Conservation (phyloP, 1,139 yeast species). For the Yamadazyma taylorii region DNA sequence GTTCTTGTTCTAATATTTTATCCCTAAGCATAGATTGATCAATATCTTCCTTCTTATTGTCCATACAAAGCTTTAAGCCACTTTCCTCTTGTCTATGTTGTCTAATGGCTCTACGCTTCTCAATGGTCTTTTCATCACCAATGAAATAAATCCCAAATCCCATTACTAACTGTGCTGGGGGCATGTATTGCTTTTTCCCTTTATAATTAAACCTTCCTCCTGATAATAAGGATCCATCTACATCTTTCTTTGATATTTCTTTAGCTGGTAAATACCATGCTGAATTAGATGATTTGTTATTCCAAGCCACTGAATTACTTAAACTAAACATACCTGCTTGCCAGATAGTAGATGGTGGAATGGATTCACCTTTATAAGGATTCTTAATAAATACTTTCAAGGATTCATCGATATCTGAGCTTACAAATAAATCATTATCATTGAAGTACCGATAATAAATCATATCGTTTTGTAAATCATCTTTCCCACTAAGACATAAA, state of each 20-base stretch:
- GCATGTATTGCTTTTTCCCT: constrained; percentile 61
- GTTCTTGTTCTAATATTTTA: constrained; percentile 13
- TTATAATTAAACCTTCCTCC: constrained; percentile 63
- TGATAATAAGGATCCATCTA: constrained; percentile 62
- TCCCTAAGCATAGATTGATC: constrained; percentile 20
- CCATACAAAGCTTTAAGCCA: constrained; percentile 43
- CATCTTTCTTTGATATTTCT: constrained; percentile 67
- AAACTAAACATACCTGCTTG: constrained; percentile 89
- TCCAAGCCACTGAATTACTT: constrained; percentile 90
- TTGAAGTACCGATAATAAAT: constrained; percentile 76
- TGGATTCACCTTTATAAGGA: constrained; percentile 56
- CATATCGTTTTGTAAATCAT: constrained; percentile 79
- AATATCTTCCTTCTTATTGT: constrained; percentile 35
- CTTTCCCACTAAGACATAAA: constrained; percentile 84
- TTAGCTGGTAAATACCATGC: constrained; percentile 79
- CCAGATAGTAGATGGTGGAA: constrained; percentile 82
- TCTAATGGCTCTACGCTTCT: constrained; percentile 39
- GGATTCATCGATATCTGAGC: constrained; percentile 75
- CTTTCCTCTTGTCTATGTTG: constrained; percentile 43
- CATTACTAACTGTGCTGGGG: constrained; percentile 85
- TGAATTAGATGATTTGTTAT: constrained; percentile 71
- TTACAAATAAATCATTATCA: constrained; percentile 69
- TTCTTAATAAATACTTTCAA: constrained; percentile 79
- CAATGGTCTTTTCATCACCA: constrained; percentile 54
- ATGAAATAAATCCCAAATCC: constrained; percentile 85